phyloP scores from a whole-genome alignment of 345 rosid species.

The Melaleuca quinquenervia region DNA sequence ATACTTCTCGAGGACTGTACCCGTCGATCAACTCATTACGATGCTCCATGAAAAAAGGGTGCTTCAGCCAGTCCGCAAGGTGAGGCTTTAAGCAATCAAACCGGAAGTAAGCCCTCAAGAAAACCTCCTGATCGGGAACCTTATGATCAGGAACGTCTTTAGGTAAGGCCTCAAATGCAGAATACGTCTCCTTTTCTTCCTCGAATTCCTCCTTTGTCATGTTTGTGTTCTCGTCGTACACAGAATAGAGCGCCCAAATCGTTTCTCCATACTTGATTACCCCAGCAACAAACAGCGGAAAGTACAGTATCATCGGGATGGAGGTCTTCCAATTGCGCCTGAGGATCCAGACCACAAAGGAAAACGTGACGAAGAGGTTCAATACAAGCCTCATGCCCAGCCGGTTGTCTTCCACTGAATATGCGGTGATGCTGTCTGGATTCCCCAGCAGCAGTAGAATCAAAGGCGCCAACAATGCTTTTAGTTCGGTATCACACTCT shows the following conservation, averaged over 20 bases:
- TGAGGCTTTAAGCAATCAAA: conserved; percentile 1
- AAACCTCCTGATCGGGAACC: background rate
- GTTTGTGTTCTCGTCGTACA: background rate
- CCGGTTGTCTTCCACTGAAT: conserved; percentile 10
- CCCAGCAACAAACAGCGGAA: conserved; percentile 4
- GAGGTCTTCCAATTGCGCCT: background rate
- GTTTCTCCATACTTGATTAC: conserved; percentile 4
- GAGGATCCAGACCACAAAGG: background rate
- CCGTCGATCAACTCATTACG: background rate
- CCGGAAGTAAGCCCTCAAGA: background rate
- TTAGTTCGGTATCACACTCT: background rate
- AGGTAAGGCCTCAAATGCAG: too few relatives aligned
- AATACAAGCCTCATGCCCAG: background rate
- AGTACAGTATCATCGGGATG: background rate
- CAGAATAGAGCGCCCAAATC: conserved; percentile 3
- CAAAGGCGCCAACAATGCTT: conserved; percentile 7
- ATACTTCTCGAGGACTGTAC: background rate
- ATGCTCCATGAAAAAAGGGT: background rate
- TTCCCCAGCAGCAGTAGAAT: conserved; percentile 8
- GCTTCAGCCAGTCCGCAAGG: background rate
- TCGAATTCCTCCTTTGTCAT: background rate
- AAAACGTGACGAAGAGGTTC: background rate
- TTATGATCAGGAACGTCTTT: too few relatives aligned
- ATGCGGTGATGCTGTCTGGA: conserved; percentile 12
- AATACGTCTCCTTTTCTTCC: background rate